Percentiles rank a stretch among this genome's conserved stretches.
These are phyloP conservation scores for Elsinoe arachidis DNA, from an alignment of 2,329 filamentous ascomycete species.

Conservation along the genomic window DNA sequence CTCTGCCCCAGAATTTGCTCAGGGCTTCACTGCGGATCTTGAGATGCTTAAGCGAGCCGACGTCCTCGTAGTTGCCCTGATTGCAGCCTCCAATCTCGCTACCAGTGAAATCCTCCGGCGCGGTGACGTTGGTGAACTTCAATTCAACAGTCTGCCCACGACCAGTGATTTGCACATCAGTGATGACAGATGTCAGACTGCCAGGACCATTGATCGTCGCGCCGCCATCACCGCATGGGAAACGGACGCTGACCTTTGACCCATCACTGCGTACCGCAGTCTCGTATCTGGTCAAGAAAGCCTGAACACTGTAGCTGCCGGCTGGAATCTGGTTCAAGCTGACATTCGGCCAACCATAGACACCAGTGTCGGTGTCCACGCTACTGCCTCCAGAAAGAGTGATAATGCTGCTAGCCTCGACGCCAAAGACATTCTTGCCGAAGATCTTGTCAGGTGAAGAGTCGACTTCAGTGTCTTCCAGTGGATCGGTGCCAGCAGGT, in stretches of 20 bases:
- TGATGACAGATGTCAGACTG: constrained; percentile 23
- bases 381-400: constrained; percentile 26
- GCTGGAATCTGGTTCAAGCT: constrained; percentile 25
- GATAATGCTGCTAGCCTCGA: constrained; percentile 19
- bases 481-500: constrained; percentile 27
- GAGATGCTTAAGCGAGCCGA: constrained; percentile 26
- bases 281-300: constrained; percentile 30
- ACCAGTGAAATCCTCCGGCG: constrained; percentile 22
- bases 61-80: constrained; percentile 33
- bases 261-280: constrained; percentile 30
- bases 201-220: constrained; percentile 26
- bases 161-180: constrained; percentile 24
- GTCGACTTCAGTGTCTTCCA: constrained; percentile 30
- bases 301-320: constrained; percentile 29
- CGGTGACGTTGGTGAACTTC: constrained; percentile 25
- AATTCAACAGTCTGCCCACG: constrained; percentile 25
- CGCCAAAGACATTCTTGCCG: constrained; percentile 29
- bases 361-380: constrained; percentile 21
- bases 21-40: constrained; percentile 32
- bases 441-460: constrained; percentile 30
- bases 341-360: constrained; percentile 29
- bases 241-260: constrained; percentile 28
- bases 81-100: constrained; percentile 31
- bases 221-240: constrained; percentile 31
- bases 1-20: constrained; percentile 30